These are phyloP conservation scores for Phragmites australis DNA, from an alignment of 176 grass and related monocot genomes.

Conservation along the genomic window DNA sequence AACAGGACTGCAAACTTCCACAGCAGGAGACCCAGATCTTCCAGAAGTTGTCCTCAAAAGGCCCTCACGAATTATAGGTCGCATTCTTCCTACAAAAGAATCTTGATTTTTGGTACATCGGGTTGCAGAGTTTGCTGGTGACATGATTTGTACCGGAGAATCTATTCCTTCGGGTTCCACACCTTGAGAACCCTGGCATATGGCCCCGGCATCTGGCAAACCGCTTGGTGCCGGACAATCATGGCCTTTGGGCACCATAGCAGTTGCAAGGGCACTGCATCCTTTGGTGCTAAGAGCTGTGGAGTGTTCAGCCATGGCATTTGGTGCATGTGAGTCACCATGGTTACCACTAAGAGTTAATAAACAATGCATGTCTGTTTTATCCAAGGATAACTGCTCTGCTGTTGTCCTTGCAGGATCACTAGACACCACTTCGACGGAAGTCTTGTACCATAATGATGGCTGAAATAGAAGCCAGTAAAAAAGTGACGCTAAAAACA, in stretches of 20 bases:
- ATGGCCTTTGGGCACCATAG: not conserved
- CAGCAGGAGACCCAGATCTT: slow-evolving; percentile 30
- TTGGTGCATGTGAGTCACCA: slow-evolving; percentile 28
- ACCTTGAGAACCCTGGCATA: not conserved
- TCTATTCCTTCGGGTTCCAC: slow-evolving; percentile 7
- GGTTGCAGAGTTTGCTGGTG: slow-evolving; percentile 10
- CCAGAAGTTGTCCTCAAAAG: slow-evolving; percentile 27
- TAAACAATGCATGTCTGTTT: slow-evolving; percentile 10
- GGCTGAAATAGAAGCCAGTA: slow-evolving; percentile 46
- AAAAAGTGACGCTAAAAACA: not conserved
- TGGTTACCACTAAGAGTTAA: slow-evolving; percentile 16
- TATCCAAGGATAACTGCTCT: slow-evolving; percentile 34
- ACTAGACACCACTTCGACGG: slow-evolving; percentile 20
- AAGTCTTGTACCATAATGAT: slow-evolving; percentile 46
- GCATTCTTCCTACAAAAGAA: slow-evolving; percentile 28
- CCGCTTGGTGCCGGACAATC: slow-evolving; percentile 10
- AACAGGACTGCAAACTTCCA: slow-evolving; percentile 19
- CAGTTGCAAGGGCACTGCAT: slow-evolving; percentile 10
- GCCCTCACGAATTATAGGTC: slow-evolving; percentile 26
- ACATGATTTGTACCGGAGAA: slow-evolving; percentile 4
- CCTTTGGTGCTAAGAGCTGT: slow-evolving; percentile 17
- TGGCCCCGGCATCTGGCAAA: not conserved
- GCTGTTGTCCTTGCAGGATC: slow-evolving; percentile 15
- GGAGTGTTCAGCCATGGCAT: slow-evolving; percentile 25
- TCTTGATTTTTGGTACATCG: slow-evolving; percentile 18